Conservation (phyloP, 2,329 filamentous ascomycete genomes). For the Epichloe coenophiala region DNA sequence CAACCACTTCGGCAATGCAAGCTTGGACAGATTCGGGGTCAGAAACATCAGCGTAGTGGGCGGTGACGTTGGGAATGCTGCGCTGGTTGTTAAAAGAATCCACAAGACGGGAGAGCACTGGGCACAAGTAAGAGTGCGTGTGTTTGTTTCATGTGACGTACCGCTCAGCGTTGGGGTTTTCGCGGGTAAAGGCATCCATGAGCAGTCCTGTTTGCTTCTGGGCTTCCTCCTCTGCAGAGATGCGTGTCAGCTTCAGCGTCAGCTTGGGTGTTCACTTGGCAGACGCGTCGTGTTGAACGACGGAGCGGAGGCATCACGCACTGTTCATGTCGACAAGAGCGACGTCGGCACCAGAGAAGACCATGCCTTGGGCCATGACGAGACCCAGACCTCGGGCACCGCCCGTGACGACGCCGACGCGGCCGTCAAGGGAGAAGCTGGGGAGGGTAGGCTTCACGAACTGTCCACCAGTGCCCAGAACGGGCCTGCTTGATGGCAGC, state of each 20-base stretch:
- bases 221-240: constrained; percentile 60
- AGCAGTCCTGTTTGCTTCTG: constrained; percentile 61
- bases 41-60: constrained; percentile 81
- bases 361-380: constrained; percentile 85
- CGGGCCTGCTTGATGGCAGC: constrained; percentile 55
- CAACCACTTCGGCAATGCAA: constrained; percentile 49
- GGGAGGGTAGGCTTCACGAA: constrained; percentile 78
- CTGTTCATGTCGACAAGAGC: constrained; percentile 92
- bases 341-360: constrained; percentile 75
- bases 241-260: neutral
- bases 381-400: constrained; percentile 80
- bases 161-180: constrained; percentile 64
- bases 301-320: constrained; percentile 18
- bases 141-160: constrained; percentile 23
- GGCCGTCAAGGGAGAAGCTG: constrained; percentile 74
- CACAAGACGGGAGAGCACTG: neutral
- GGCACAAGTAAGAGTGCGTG: no score
- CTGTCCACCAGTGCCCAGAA: constrained; percentile 63
- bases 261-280: neutral
- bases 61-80: constrained; percentile 65
- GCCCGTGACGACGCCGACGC: constrained; percentile 76
- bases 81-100: no score
- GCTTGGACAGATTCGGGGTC: constrained; percentile 64
- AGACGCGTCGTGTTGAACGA: neutral
- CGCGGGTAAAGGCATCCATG: constrained; percentile 60